phyloP scores from a whole-genome alignment of 2,329 filamentous ascomycete species.

The Mycosphaerella sp. region DNA sequence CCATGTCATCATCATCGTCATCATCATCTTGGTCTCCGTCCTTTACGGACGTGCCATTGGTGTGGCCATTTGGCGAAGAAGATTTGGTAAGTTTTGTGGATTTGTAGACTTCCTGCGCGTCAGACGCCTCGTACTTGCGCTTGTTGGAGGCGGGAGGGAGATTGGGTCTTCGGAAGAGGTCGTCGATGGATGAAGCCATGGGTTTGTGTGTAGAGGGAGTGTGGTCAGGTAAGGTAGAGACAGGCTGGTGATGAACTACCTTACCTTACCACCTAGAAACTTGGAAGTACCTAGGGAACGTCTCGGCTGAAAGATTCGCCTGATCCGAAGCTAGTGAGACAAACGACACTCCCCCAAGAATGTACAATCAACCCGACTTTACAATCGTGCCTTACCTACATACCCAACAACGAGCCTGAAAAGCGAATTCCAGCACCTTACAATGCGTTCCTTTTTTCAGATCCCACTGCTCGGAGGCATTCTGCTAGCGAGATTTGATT shows the following conservation, averaged over 20 bases:
- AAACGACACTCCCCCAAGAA: not conserved
- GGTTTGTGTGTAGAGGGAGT: not conserved
- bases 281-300: no score
- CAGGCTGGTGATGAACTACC: not conserved
- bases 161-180: slow-evolving; percentile 55
- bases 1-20: slow-evolving; percentile 31
- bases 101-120: slow-evolving; percentile 55
- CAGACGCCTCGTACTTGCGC: slow-evolving; percentile 52
- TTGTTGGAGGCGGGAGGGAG: slow-evolving; percentile 41
- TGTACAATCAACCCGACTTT: no score
- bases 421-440: no score
- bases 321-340: no score
- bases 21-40: slow-evolving; percentile 45
- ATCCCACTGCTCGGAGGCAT: no score
- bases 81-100: slow-evolving; percentile 48
- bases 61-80: slow-evolving; percentile 43
- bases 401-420: no score
- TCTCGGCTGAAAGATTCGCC: no score
- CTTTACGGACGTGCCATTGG: slow-evolving; percentile 49
- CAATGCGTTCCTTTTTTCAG: no score
- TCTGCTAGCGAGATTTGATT: no score
- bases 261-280: no score
- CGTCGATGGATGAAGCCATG: slow-evolving; percentile 54
- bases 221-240: not conserved
- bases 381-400: no score